Evolutionary conservation across 1,139 yeast species (phyloP), one percentile per base, ranked within the genome.

Genomic region (Blastobotrys arbuscula): DNA sequence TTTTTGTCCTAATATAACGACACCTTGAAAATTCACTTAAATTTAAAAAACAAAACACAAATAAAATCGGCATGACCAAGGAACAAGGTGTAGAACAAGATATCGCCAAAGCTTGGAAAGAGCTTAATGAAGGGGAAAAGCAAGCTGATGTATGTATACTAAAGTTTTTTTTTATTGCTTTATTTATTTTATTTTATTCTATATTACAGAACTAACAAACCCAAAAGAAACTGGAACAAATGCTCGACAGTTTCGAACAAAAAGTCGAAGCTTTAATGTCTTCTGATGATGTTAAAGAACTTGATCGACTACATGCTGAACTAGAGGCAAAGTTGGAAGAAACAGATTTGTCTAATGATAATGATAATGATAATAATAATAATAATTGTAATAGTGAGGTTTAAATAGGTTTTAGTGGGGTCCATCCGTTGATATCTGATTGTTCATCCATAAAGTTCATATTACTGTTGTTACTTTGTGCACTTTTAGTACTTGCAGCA

Each of bases 201-300:
- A n/a, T n/a, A n/a, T n/a, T n/a, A n/a, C n/a, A n/a, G n/a, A n/a
- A n/a, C n/a, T 24, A 24, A 19, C 39, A 35, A 42, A 44, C 43
- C 13, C 8, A 19, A 30, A 13, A 48, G 71, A 53, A 69, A 48
- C 66, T 81, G 55, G 87, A 81, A 60, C 66, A 69, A 51, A 72
- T 77, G 75, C 67, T 81, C 39, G 84, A 79, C 55, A 64, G 68
- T 24, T 65, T 81, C 40, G 86, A 81, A 56, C 72, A 70, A 28
- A 77, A 76, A 55, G 74, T 81, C 69, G 82, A 77, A 45, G 67
- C 65, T 10, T 65, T 77, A 23, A 55, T 77, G 42, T 59, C 56
- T 31, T 58, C 63, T 8, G 57, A 59, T 20, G 63, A 60, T 13
- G 47, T 59, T 2, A 40, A 53, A 44, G 54, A 54, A 23, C 44